Base-by-base conservation (phyloP, 352 stramenopile genomes). In the Discostella stelligera region DNA sequence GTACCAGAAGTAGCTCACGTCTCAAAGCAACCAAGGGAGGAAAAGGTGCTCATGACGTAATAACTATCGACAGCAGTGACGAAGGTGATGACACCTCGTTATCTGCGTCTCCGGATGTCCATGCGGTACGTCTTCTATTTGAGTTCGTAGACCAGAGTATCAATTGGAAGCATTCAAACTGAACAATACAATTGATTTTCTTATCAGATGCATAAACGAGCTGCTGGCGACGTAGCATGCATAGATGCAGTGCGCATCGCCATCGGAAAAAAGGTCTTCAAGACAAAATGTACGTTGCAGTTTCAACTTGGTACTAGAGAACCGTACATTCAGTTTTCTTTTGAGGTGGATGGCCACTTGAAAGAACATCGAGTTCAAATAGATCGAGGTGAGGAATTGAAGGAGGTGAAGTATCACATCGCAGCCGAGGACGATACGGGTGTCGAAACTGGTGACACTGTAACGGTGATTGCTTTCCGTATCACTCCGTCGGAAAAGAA, bases 211-310 rank as follows among this genome's bases (percentile, higher is more conserved):
- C 30, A 53, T 27, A 61, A 16, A 23, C 54, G 67, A 53, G 66
- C 74, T 41, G 54, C 49, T 56, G 80, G 80, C 37, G 70, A 83
- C 61, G 13, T 58, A 27, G 27, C 52, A 60, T 64, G 16, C 21
- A 83, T 87, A 37, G 71, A 82, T 61, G 77, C 74, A 49, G 80
- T 62, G 10, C 70, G 77, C n/a, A 83, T 87, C 49, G 72, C 77
- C 30, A 68, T 87, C 13, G 80, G 77, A 11, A 74, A 75, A 30
- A 82, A 81, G 69, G 62, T 87, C 13, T 76, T 85, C 64, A 67
- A 61, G 61, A 75, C 62, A 18, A 79, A 71, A 46, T 87, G 80
- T 64, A 25, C 25, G 30, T 59, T 87, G 48, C 56, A 50, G 11
- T 74, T 87, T 63, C 80, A 87, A 46, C 60, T 77, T 23, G 55